Conservation (phyloP, 106 monocot genomes). For the Gastrodia elata region DNA sequence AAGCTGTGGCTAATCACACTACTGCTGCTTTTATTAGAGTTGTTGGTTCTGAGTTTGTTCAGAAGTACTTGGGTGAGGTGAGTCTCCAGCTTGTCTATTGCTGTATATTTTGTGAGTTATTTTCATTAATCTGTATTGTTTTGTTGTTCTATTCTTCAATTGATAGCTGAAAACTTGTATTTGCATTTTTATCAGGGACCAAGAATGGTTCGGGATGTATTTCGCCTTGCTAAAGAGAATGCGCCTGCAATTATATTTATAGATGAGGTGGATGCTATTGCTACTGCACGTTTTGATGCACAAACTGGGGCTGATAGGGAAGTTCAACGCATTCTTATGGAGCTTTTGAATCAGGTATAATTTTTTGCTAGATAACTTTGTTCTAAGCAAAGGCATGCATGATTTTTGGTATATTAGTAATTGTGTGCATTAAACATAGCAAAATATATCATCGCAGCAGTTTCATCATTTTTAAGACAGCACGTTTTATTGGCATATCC, state of each 20-base stretch:
- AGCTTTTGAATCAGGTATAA: conserved; percentile 84
- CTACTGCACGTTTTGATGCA: conserved; percentile 92
- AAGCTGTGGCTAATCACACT: conserved; percentile 91
- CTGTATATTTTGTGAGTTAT: not conserved
- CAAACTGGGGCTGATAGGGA: conserved; percentile 98
- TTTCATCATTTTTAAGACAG: not conserved
- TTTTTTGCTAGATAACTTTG: not conserved
- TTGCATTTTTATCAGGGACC: conserved; percentile 51
- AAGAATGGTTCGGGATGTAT: conserved; percentile 98
- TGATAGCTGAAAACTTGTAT: not conserved
- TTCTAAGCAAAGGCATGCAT: not conserved
- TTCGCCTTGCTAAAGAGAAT: conserved; percentile 98
- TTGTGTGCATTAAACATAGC: not conserved
- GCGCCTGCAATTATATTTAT: conserved; percentile 99
- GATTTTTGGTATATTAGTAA: not conserved
- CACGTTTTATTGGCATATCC: not conserved
- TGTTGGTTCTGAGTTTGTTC: conserved; percentile 96
- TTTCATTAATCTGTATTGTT: not conserved
- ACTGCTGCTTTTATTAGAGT: conserved; percentile 95
- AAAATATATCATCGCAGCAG: not conserved
- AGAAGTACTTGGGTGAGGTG: conserved; percentile 99
- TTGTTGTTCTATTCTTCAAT: not conserved
- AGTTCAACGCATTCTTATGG: conserved; percentile 98
- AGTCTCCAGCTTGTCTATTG: not conserved
- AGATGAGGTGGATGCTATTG: conserved; percentile 98